Percentiles rank a stretch among this genome's conserved stretches.
Evolutionary conservation across 2,329 filamentous ascomycete species (phyloP).

Genomic region (Epichloe gansuensis): DNA sequence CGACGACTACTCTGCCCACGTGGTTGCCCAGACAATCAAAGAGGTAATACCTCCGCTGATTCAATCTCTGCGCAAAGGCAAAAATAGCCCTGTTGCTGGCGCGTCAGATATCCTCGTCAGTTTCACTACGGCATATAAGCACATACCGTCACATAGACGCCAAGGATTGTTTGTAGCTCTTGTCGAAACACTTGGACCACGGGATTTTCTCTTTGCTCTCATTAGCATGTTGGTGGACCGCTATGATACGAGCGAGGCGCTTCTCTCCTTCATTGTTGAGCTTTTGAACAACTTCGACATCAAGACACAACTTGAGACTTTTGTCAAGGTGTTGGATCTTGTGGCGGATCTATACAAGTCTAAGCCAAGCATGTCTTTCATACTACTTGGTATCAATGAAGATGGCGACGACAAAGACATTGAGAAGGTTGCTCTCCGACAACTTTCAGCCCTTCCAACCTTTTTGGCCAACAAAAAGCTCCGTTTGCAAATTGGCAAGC

Average conservation of each 20-base stretch:
- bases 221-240: constrained; percentile 83
- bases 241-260: constrained; percentile 63
- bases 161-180: constrained; percentile 74
- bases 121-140: constrained; percentile 92
- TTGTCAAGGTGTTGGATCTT: constrained; percentile 64
- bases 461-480: constrained; percentile 46
- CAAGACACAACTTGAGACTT: constrained; percentile 62
- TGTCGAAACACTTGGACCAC: constrained; percentile 69
- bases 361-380: constrained; percentile 60
- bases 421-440: constrained; percentile 37
- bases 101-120: constrained; percentile 85
- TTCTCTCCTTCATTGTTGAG: constrained; percentile 62
- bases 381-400: constrained; percentile 49
- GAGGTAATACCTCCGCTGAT: constrained; percentile 89
- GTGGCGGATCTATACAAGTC: constrained; percentile 62
- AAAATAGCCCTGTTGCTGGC: constrained; percentile 64
- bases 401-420: constrained; percentile 34
- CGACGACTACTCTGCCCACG: constrained; percentile 93
- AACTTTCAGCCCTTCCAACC: constrained; percentile 43
- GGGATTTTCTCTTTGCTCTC: constrained; percentile 80
- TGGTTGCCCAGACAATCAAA: constrained; percentile 89
- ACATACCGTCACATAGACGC: constrained; percentile 79
- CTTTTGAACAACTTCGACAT: constrained; percentile 62
- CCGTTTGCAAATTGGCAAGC: constrained; percentile 39
- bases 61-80: constrained; percentile 67